Conservation (phyloP, 2,329 filamentous ascomycete genomes). For the Sporothrix pseudoabietina region DNA sequence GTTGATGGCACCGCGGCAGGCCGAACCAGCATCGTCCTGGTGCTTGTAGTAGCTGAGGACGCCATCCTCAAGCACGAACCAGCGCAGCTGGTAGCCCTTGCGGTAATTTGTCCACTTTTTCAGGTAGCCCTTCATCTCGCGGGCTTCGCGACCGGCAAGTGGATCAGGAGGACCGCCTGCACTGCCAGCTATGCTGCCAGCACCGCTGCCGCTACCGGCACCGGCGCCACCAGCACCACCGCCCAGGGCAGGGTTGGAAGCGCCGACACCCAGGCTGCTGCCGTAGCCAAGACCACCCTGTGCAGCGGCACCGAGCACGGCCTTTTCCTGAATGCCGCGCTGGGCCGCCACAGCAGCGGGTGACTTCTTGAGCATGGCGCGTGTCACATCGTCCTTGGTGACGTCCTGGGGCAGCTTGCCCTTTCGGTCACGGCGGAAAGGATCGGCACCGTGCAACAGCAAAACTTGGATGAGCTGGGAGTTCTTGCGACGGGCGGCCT, state of each 20-base stretch:
- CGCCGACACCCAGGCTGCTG: not conserved
- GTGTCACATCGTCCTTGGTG: constrained; percentile 89
- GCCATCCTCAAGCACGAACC: constrained; percentile 97
- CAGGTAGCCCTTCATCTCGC: constrained; percentile 97
- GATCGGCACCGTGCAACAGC: constrained; percentile 90
- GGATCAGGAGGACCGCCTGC: constrained; percentile 48
- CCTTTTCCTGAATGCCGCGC: constrained; percentile 94
- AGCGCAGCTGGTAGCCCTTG: constrained; percentile 91
- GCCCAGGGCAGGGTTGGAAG: not conserved
- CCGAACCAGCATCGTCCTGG: constrained; percentile 94
- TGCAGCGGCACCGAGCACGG: constrained; percentile 77
- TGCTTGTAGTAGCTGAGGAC: constrained; percentile 99
- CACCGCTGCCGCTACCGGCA: not conserved
- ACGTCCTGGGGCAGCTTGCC: constrained; percentile 95
- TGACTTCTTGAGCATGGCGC: constrained; percentile 87
- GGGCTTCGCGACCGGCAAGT: constrained; percentile 77
- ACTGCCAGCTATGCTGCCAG: not conserved
- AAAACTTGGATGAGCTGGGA: constrained; percentile 85
- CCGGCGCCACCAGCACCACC: constrained; percentile 7
- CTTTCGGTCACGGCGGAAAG: constrained; percentile 91
- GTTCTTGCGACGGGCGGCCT: constrained; percentile 87
- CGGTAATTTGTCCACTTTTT: constrained; percentile 99
- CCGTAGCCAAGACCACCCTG: constrained; percentile 48
- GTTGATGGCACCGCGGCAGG: constrained; percentile 96
- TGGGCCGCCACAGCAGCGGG: constrained; percentile 93